Percentiles rank a stretch among this genome's conserved stretches.
phyloP scores from a whole-genome alignment of 2,329 filamentous ascomycete genomes.

The Ophiostoma quercus region DNA sequence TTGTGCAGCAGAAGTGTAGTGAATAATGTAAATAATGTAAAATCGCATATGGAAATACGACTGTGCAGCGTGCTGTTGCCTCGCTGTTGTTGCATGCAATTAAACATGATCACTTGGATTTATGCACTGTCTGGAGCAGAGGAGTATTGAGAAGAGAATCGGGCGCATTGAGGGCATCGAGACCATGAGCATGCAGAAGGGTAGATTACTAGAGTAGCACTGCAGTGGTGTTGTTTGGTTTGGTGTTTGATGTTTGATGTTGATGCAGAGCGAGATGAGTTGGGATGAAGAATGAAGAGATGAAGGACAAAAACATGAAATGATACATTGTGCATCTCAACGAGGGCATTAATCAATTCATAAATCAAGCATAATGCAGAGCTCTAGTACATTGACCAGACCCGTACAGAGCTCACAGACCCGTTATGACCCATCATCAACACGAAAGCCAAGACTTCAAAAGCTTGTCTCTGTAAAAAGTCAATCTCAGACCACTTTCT shows the following conservation, averaged over 20 bases:
- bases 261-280: neutral
- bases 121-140: no score
- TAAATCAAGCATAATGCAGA: neutral
- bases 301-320: neutral
- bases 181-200: no score
- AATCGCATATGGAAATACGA: neutral
- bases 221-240: neutral
- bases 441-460: neutral
- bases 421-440: neutral
- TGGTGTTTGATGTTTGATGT: no score
- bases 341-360: neutral
- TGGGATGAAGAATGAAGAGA: neutral
- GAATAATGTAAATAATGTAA: neutral
- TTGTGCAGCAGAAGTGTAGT: neutral
- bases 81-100: slow-evolving; percentile 1
- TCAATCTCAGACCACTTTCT: neutral
- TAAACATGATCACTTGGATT: neutral
- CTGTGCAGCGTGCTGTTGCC: neutral
- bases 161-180: no score
- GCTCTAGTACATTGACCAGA: no score
- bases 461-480: slow-evolving; percentile 6
- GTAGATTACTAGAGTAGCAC: no score
- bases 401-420: no score
- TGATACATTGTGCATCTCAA: neutral
- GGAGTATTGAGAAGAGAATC: no score